Percentiles rank a stretch among this genome's conserved stretches.
Evolutionary conservation across 2,329 filamentous ascomycete genomes (phyloP).

Genomic region (Ophiostoma perfectum): DNA sequence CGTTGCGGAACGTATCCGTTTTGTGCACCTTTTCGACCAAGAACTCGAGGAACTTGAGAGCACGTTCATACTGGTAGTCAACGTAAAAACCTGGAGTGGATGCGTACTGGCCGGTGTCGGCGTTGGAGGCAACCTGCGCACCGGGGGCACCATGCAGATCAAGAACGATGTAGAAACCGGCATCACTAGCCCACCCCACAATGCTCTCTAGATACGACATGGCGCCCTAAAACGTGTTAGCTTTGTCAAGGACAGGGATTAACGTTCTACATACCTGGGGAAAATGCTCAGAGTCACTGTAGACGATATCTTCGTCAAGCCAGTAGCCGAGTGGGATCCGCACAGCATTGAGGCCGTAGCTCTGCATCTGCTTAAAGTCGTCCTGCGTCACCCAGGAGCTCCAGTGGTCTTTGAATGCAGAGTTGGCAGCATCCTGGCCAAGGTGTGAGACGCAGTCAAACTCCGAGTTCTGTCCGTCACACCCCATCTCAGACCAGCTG

Average conservation of each 20-base stretch:
- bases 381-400: conserved; percentile 43
- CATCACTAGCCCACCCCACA: conserved; percentile 44
- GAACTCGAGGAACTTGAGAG: conserved; percentile 50
- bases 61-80: conserved; percentile 52
- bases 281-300: conserved; percentile 38
- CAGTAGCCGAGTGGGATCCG: conserved; percentile 53
- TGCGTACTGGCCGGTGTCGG: conserved; percentile 42
- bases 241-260: background rate
- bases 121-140: conserved; percentile 40
- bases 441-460: conserved; percentile 49
- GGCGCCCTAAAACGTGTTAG: background rate
- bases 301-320: conserved; percentile 47
- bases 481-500: conserved; percentile 46
- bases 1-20: conserved; percentile 45
- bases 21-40: conserved; percentile 49
- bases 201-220: conserved; percentile 43
- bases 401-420: conserved; percentile 48
- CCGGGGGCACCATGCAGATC: conserved; percentile 49
- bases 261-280: conserved; percentile 38
- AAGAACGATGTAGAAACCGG: conserved; percentile 49
- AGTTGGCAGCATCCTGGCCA: conserved; percentile 43
- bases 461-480: conserved; percentile 42
- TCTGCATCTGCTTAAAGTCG: conserved; percentile 47
- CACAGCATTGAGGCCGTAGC: conserved; percentile 48
- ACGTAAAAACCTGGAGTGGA: conserved; percentile 48